phyloP scores from a whole-genome alignment of 2,329 filamentous ascomycete species.

The Tolypocladium tundrense region DNA sequence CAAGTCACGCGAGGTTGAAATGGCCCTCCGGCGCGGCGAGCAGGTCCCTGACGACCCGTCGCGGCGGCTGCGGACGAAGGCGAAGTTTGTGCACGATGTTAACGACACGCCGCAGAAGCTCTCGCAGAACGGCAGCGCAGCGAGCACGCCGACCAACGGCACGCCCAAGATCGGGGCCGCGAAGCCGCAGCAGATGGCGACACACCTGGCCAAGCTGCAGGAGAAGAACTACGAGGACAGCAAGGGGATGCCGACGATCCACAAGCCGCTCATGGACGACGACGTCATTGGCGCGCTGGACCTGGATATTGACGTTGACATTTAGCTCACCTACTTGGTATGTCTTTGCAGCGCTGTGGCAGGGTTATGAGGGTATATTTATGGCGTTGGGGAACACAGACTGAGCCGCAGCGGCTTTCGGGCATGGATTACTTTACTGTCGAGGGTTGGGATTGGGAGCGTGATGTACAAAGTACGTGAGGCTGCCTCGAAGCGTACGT shows the following conservation, averaged over 20 bases:
- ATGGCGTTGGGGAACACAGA: not conserved
- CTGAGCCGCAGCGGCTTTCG: not conserved
- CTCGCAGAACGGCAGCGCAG: constrained; percentile 34
- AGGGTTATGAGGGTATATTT: not conserved
- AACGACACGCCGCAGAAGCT: constrained; percentile 38
- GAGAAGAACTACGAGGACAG: constrained; percentile 44
- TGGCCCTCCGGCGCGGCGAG: constrained; percentile 54
- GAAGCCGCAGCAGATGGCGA: constrained; percentile 28
- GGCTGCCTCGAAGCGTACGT: not conserved
- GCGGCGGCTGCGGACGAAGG: constrained; percentile 54
- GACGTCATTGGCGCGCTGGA: constrained; percentile 87
- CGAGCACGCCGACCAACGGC: constrained; percentile 41
- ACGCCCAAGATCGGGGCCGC: constrained; percentile 39
- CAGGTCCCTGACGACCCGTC: constrained; percentile 46
- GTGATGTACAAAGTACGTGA: not conserved
- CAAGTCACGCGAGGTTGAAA: constrained; percentile 48
- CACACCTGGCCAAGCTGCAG: constrained; percentile 44
- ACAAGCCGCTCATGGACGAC: constrained; percentile 77
- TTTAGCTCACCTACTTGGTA: constrained; percentile 30
- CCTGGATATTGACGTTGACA: constrained; percentile 84
- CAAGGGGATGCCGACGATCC: constrained; percentile 56
- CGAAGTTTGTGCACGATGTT: constrained; percentile 58
- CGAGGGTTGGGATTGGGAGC: not conserved
- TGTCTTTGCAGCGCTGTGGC: not conserved
- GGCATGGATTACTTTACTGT: not conserved